Conservation (phyloP, 73 alveolate genomes). For the Paraurostyla sp. region DNA sequence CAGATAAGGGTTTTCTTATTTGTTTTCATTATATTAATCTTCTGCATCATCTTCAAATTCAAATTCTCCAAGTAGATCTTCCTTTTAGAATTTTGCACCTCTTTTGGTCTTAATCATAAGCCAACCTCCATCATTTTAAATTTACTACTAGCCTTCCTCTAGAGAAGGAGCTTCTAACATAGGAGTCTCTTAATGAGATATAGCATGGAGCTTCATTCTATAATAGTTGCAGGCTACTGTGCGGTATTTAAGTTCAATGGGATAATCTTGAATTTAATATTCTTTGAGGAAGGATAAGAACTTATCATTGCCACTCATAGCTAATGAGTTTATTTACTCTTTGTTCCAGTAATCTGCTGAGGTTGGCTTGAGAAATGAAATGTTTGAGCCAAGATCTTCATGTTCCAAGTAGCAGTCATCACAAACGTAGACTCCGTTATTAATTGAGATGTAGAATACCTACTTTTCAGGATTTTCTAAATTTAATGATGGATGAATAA, state of each 20-base stretch:
- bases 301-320: background rate
- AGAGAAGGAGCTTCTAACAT: background rate
- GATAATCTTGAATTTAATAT: background rate
- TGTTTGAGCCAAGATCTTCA: background rate
- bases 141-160: background rate
- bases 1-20: too few species aligned
- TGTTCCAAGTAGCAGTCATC: background rate
- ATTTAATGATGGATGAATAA: background rate
- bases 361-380: background rate
- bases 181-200: background rate
- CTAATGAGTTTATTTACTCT: background rate
- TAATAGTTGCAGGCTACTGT: background rate
- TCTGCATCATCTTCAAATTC: too few species aligned
- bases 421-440: slow-evolving; percentile 1
- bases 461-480: background rate
- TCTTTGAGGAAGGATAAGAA: background rate
- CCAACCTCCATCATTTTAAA: background rate
- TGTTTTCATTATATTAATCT: too few species aligned
- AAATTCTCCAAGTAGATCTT: too few species aligned
- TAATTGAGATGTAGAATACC: background rate
- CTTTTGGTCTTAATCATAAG: too few species aligned
- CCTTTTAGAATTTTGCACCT: too few species aligned
- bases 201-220: background rate
- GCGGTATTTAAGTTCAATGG: background rate
- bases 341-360: background rate